Base-by-base conservation (phyloP, 1,284 basidiomycete species). In the Tilletia caries region DNA sequence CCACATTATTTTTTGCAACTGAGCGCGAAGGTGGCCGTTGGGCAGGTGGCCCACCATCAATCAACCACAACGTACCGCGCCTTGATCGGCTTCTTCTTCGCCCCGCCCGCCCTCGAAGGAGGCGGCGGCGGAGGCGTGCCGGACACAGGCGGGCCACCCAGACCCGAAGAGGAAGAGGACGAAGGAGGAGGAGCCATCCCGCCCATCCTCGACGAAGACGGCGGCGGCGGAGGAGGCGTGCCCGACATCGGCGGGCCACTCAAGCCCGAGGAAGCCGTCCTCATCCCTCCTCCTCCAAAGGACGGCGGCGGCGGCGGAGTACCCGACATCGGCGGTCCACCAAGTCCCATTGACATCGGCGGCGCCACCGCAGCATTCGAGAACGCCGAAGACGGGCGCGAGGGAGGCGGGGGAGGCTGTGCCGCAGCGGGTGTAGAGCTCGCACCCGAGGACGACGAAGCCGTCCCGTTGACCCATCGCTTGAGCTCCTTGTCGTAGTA, bases 401-500 rank as follows among this genome's bases (percentile, higher is more conserved):
- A 62, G 37, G 32, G 37, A 23, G n/a, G 27, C 58, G 20, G 18
- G 2, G 64, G 60, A 23, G 78, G 75, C 66, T 79, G 78, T 1
- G 73, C 64, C 34, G 79, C 79, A 18, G 79, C 70, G 8, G 77
- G 77, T 74, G 73, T 71, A 41, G 37, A 41, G 37, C 8, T 15
- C 1, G 37, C 15, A 6, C 37, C 37, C 10, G 15, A 1, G 37
- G 15, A 15, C 37, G 2, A 41, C 37, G 23, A 62, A 75, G 92
- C 92, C 85, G 91, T 94, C 85, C 92, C 95, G 84, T 97, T 95
- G 25, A 98, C 90, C 96, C 96, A 99, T 72, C 91, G 89, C 84
- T 96, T 96, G 73, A 91, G 88, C 27, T 97, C 93, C 78, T 91
- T 90, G 84, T 99, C 96, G 83, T 92, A 99, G 76, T 93, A 92